Conservation (phyloP, 768 basidiomycete species). For the Hortiboletus campestris region DNA sequence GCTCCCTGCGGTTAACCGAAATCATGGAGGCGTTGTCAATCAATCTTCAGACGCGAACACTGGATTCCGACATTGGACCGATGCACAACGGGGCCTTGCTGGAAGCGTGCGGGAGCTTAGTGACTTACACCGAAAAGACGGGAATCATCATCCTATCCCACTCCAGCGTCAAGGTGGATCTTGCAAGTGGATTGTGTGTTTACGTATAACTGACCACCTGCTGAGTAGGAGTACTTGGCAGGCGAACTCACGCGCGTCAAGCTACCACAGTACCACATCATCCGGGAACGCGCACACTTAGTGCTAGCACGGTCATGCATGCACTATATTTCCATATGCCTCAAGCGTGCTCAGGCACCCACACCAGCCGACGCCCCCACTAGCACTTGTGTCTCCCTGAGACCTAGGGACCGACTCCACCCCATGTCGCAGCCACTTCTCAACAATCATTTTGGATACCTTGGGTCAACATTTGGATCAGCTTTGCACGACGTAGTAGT, state of each 20-base stretch:
- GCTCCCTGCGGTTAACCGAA: not conserved
- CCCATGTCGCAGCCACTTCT: not conserved
- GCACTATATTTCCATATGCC: slow-evolving; percentile 4
- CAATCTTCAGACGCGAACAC: not conserved
- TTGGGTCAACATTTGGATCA: not conserved
- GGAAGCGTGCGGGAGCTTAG: slow-evolving; percentile 7
- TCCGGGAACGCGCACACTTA: not conserved
- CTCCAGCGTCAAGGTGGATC: not conserved
- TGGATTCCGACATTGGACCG: not conserved
- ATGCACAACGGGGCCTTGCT: slow-evolving; percentile 4
- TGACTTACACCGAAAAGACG: slow-evolving; percentile 2
- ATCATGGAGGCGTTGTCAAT: slow-evolving; percentile 1
- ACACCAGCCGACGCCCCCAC: too few species aligned
- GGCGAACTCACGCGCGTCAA: not conserved
- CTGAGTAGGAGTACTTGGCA: not conserved
- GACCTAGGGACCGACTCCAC: not conserved
- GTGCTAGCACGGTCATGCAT: not conserved
- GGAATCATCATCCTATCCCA: slow-evolving; percentile 1
- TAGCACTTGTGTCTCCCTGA: not conserved
- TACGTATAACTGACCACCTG: not conserved
- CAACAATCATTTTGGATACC: not conserved
- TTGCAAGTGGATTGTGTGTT: not conserved
- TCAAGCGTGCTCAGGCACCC: not conserved
- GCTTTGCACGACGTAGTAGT: not conserved
- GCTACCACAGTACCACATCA: not conserved